These are phyloP conservation scores for Salvia sclarea DNA, from an alignment of 305 asterid species.

Conservation along the genomic window DNA sequence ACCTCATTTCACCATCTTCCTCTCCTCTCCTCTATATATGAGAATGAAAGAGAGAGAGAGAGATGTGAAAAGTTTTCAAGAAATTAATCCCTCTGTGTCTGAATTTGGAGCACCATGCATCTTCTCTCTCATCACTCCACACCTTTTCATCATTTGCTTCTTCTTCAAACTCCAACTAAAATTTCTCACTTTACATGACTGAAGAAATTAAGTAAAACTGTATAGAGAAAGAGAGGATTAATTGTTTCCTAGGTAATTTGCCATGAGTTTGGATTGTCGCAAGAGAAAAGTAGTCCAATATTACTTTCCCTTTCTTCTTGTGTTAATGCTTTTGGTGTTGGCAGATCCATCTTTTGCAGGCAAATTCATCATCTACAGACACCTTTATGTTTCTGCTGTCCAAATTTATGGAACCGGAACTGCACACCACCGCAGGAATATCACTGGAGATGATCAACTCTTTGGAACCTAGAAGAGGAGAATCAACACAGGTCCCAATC, in stretches of 20 bases:
- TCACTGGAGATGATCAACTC: constrained; percentile 6
- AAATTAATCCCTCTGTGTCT: too few species aligned
- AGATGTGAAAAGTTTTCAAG: too few species aligned
- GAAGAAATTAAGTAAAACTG: too few species aligned
- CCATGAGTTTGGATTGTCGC: constrained; percentile 37
- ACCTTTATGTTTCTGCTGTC: constrained; percentile 16
- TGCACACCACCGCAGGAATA: constrained; percentile 16
- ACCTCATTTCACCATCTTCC: too few species aligned
- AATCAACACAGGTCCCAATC: constrained; percentile 76
- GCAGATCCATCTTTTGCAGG: constrained; percentile 43
- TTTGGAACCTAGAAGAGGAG: constrained; percentile 59
- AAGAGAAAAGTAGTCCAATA: constrained; percentile 29
- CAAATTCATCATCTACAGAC: constrained; percentile 18
- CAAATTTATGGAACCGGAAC: constrained; percentile 23
- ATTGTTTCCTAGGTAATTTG: constrained; percentile 8
- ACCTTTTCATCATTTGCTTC: too few species aligned
- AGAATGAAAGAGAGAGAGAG: too few species aligned
- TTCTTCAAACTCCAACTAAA: too few species aligned
- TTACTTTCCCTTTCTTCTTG: constrained; percentile 35
- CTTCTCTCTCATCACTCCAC: too few species aligned
- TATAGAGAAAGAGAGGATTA: constrained; percentile 19
- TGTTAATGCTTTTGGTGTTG: constrained; percentile 38
- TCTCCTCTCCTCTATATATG: too few species aligned
- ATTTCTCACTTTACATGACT: too few species aligned
- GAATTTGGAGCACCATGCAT: too few species aligned